Conservation (phyloP, 768 basidiomycete species). For the Trametes coccinea region DNA sequence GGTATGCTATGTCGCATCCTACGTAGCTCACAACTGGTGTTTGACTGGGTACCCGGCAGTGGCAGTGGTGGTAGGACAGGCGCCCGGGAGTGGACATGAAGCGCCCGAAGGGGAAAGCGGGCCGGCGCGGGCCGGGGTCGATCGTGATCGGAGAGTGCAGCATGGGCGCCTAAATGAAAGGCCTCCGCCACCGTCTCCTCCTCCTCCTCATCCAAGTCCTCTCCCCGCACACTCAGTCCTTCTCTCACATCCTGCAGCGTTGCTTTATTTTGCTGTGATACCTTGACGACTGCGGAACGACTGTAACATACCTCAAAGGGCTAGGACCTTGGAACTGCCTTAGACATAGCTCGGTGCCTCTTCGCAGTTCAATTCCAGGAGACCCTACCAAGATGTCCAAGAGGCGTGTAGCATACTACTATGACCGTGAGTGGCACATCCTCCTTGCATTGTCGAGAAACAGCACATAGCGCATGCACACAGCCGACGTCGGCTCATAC, state of each 20-base stretch:
- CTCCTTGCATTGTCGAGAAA: neutral
- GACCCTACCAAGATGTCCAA: constrained; percentile 51
- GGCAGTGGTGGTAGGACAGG: too few relatives aligned
- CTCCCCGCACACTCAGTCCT: neutral
- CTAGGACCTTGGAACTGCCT: too few relatives aligned
- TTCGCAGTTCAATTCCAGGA: too few relatives aligned
- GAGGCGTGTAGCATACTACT: constrained; percentile 77
- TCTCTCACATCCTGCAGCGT: too few relatives aligned
- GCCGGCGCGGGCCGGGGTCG: neutral
- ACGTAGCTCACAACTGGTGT: too few relatives aligned
- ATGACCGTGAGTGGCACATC: constrained; percentile 54
- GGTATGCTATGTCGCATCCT: too few relatives aligned
- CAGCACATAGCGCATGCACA: neutral
- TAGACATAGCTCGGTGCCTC: neutral
- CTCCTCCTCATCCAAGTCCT: neutral
- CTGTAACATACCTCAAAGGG: too few relatives aligned
- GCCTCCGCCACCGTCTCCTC: neutral
- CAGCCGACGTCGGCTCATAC: constrained; percentile 73
- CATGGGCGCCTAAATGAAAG: constrained; percentile 3
- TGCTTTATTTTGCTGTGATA: too few relatives aligned
- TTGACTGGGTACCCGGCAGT: too few relatives aligned
- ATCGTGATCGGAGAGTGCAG: constrained; percentile 7
- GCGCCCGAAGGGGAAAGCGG: too few relatives aligned
- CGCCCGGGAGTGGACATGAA: too few relatives aligned
- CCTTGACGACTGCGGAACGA: too few relatives aligned